phyloP scores from a whole-genome alignment of 176 grass and related monocot species.

The Carex kokanica region DNA sequence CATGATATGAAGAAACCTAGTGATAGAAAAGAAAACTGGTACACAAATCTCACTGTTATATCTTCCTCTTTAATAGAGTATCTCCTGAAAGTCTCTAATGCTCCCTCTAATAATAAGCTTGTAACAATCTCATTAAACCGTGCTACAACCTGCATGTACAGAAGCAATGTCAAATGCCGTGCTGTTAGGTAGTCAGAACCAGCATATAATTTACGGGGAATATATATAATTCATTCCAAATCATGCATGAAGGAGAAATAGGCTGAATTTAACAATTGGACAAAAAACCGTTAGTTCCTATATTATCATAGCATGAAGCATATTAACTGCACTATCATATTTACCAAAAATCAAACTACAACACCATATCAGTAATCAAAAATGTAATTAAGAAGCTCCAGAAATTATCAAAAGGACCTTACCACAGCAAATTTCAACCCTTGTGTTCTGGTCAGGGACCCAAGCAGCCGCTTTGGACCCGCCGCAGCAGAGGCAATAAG shows the following conservation, averaged over 20 bases:
- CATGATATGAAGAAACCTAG: not conserved
- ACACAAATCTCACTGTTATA: conserved; percentile 55
- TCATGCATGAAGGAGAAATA: not conserved
- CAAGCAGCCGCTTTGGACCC: conserved; percentile 60
- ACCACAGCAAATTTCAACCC: conserved; percentile 77
- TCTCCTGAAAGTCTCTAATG: conserved; percentile 72
- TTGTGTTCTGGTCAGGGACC: conserved; percentile 60
- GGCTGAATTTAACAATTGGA: not conserved
- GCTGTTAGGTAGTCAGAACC: not conserved
- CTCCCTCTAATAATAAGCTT: conserved; percentile 72
- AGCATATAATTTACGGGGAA: not conserved
- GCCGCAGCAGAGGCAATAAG: conserved; percentile 25
- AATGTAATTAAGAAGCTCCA: not conserved
- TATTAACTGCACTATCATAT: not conserved
- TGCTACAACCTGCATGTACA: conserved; percentile 67
- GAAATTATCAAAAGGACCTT: conserved; percentile 21
- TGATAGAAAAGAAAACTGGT: not conserved
- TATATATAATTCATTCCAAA: not conserved
- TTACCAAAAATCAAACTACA: not conserved
- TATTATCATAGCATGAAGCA: not conserved
- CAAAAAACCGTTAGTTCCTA: not conserved
- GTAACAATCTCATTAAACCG: conserved; percentile 94
- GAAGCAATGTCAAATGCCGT: not conserved
- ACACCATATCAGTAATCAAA: not conserved
- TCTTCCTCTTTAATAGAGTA: conserved; percentile 75